Evolutionary conservation across 2,329 filamentous ascomycete genomes (phyloP), one percentile per base, ranked within the genome.

Genomic region (Pseudogymnoascus sp.): DNA sequence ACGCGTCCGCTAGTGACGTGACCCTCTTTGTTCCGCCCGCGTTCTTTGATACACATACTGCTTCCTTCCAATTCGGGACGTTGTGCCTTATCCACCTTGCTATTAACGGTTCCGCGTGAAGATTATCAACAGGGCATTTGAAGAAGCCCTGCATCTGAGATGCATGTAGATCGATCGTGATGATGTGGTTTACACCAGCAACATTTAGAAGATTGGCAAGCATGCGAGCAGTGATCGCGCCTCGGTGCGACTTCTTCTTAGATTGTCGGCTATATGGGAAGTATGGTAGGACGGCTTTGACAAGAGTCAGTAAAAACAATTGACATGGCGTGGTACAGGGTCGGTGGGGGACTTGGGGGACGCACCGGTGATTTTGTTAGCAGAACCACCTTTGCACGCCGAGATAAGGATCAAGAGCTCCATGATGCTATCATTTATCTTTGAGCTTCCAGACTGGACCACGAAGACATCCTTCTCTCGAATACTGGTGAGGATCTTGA

Each of bases 111-210:
- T 99, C 94, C 60, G 94, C 94, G 70, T 96, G 91, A 61, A 99
- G 86, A 72, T 99, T 97, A 76, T 99, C 94, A 64, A 99, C 93
- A 0, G 94, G 94, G 69, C 93, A 96, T 72, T 90, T 90, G 82
- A 99, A 99, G 79, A 99, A 99, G 63, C 94, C 94, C 78, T 99
- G 94, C 91, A 97, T 97, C 79, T 97, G 94, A n/a, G 90, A 92
- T 61, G 90, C 90, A 78, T 99, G 94, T 31, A 99, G 83, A 73
- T 99, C 94, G 72, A 99, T 89, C 13, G 94, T 99, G 71, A 99
- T 92, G 74, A 99, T 90, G 79, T 99, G 94, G 77, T 96, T 92
- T 67, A 99, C 92, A 61, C 94, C 94, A 60, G 94, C 94, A 63
- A 99, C 90, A 64, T 90, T 85, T 68, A 99, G 86, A 59, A 97